Evolutionary conservation across 129 eudicot species (phyloP), one percentile per base, ranked within the genome.

Genomic region (Erigeron canadensis): DNA sequence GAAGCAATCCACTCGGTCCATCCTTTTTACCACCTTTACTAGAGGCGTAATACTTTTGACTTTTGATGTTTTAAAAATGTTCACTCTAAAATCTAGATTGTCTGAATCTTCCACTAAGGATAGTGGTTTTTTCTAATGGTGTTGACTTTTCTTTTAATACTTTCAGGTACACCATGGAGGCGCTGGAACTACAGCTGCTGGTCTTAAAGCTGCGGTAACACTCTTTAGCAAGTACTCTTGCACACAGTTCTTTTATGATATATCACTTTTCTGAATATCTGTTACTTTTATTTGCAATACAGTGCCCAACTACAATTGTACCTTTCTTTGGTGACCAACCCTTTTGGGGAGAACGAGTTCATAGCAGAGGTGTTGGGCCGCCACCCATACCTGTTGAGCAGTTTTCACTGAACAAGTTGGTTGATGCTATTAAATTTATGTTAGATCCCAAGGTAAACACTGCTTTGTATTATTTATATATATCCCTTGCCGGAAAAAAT

Each of bases 141-240:
- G 7, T 67, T 67, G 21, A 50, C 51, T 15, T 44, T 9, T n/a
- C n/a, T n/a, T 56, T 45, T 71, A 72, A 17, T 71, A 28, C 43
- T 74, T 75, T 40, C 80, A 95, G 99, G 99, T 95, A 67, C 99
- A 95, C 80, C 99, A 95, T 57, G 99, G 99, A 43, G 99, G 99
- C 77, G 99, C 97, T 15, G 99, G 99, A 63, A 95, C 99, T 67
- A 95, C 99, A 43, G 97, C 99, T 73, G 99, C 99, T 67, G 99
- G 99, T 81, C 99, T 95, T 51, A 95, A 86, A 81, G 94, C 97
- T 79, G 97, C 97, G 81, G 99, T 95, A 90, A 66, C 55, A 37
- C 64, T 45, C 15, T 34, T 65, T 10, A 46, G 37, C 56, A 43
- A 22, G 46, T 37, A 67, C 2, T 63, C 51, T 11, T 18, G 15